Percentiles rank a stretch among this genome's conserved stretches.
These are phyloP conservation scores for Ascocoryne sarcoides DNA, from an alignment of 2,329 filamentous ascomycete genomes.

Conservation along the genomic window DNA sequence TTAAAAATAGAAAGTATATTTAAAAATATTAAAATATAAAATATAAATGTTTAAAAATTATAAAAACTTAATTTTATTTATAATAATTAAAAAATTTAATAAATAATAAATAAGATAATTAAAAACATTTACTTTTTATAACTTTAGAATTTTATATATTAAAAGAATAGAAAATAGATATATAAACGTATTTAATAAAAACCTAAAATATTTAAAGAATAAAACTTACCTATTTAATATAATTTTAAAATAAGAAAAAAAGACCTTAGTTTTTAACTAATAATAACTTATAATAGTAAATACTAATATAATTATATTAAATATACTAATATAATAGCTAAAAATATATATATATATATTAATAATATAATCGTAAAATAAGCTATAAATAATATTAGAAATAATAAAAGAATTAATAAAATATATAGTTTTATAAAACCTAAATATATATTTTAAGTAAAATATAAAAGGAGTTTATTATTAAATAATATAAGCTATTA, in stretches of 20 bases:
- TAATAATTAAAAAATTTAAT: neutral
- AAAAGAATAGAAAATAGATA: neutral
- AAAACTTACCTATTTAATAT: neutral
- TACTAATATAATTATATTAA: neutral
- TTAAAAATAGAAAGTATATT: neutral
- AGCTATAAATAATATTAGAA: neutral
- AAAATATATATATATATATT: neutral
- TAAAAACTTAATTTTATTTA: neutral
- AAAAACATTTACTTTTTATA: neutral
- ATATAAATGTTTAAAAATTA: neutral
- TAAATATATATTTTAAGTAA: neutral
- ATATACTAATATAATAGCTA: neutral
- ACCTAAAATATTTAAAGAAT: neutral
- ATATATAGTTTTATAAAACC: neutral
- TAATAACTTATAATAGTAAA: neutral
- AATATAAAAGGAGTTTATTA: neutral
- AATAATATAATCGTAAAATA: neutral
- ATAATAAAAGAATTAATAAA: neutral
- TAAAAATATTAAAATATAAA: neutral
- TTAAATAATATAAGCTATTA: neutral
- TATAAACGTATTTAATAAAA: neutral
- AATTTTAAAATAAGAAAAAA: neutral
- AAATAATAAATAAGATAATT: neutral
- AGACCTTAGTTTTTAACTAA: neutral
- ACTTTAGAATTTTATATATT: neutral